Evolutionary conservation across 1,284 basidiomycete species (phyloP), one percentile per base, ranked within the genome.

Genomic region (Albatrellus sp.): DNA sequence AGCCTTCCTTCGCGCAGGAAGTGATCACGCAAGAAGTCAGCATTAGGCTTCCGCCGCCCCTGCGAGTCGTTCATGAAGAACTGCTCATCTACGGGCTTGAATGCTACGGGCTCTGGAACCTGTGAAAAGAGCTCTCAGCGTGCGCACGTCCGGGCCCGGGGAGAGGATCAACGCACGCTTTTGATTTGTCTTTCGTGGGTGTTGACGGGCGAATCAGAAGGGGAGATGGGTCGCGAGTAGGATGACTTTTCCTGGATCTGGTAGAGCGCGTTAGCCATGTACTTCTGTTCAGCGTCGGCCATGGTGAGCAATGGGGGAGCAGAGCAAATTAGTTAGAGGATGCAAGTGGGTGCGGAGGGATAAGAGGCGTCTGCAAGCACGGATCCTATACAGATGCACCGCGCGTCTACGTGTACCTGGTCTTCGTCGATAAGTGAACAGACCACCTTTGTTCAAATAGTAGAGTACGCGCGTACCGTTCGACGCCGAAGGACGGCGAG

Each of bases 1-100:
- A 97, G 59, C 13, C 86, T 68, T 2, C 93, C 94, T 60, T 98
- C 94, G 36, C 77, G 75, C 60, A 92, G 83, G 64, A 99, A 96
- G 65, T 98, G 94, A 44, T 88, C 77, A 63, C 88, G 92, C 47
- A 98, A 69, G 61, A 90, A 92, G 7, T 82, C 77, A 52, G 86
- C 76, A 61, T 94, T 90, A 16, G 90, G 88, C 54, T 73, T 75
- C 32, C 66, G 62, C 36, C 63, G 61, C 43, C 74, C 70, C 5
- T 55, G 54, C 3, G 47, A 50, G 47, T 60, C 60, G 31, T 28
- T 43, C 31, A 55, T 53, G 50, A 57, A 67, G 52, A 68, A 63
- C 11, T 66, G 58, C 4, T 61, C 59, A 33, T 67, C 62, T 14
- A 53, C 50, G 0, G 65, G 66, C 17, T 40, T 52, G 41, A 54